Evolutionary conservation across 2,329 filamentous ascomycete species (phyloP).

Genomic region (Cercospora beticola): DNA sequence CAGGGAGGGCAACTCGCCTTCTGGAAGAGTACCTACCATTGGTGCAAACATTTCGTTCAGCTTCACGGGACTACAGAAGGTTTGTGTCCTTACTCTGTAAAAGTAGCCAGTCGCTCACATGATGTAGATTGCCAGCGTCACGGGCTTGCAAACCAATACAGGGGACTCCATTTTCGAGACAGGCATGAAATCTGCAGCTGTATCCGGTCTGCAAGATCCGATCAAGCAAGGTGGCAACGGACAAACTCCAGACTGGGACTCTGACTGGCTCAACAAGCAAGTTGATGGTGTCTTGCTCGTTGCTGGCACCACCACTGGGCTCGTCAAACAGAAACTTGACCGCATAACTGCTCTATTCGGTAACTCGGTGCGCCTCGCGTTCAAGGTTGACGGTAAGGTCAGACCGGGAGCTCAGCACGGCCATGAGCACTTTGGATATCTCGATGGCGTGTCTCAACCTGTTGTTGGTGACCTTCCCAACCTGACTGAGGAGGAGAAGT

Average conservation of each 20-base stretch:
- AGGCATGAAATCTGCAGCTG: constrained; percentile 39
- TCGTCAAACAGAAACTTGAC: constrained; percentile 33
- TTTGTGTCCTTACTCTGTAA: background rate
- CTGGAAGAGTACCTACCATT: constrained; percentile 21
- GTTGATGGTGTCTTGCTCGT: constrained; percentile 42
- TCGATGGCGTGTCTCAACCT: constrained; percentile 47
- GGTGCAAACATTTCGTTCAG: constrained; percentile 35
- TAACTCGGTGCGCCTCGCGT: constrained; percentile 34
- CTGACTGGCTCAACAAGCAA: constrained; percentile 36
- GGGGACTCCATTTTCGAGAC: constrained; percentile 37
- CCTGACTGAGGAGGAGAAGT: constrained; percentile 20
- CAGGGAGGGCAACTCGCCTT: constrained; percentile 9
- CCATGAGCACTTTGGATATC: constrained; percentile 48
- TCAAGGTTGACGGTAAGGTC: constrained; percentile 36
- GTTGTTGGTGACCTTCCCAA: constrained; percentile 39
- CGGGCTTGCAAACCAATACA: constrained; percentile 33
- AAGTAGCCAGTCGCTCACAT: background rate
- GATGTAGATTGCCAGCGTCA: constrained; percentile 29
- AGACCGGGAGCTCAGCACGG: constrained; percentile 40
- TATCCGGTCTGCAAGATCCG: constrained; percentile 27
- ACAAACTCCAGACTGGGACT: constrained; percentile 25
- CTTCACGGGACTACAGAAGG: constrained; percentile 31
- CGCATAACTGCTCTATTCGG: constrained; percentile 37
- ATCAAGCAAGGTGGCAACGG: constrained; percentile 30
- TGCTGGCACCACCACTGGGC: constrained; percentile 35